Conservation (phyloP, 2,329 filamentous ascomycete species). For the Aspergillus phoenicis region DNA sequence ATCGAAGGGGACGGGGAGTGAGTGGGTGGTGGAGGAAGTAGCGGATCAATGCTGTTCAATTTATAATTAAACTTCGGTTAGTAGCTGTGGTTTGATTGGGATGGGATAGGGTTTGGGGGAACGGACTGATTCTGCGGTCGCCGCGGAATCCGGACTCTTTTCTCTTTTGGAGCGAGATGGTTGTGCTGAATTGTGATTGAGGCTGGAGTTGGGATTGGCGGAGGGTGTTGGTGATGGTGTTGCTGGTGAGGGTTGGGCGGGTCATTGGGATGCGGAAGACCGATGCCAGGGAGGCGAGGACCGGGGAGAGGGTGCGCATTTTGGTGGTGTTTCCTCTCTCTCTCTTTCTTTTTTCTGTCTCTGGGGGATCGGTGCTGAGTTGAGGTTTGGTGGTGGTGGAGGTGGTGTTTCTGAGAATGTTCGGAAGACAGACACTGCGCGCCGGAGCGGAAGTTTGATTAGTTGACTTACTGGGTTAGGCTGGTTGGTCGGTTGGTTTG, state of each 20-base stretch:
- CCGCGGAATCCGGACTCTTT: constrained; percentile 33
- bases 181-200: constrained; percentile 29
- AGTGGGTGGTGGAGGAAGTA: constrained; percentile 71
- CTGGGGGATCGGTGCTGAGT: constrained; percentile 17
- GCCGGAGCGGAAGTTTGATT: constrained; percentile 16
- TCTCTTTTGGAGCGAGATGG: constrained; percentile 36
- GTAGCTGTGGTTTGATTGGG: constrained; percentile 25
- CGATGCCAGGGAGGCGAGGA: constrained; percentile 48
- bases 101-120: not conserved
- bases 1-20: constrained; percentile 76
- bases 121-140: constrained; percentile 51
- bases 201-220: too few species aligned
- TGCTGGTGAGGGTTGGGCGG: constrained; percentile 27
- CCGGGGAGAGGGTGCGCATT: constrained; percentile 42
- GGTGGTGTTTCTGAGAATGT: not conserved
- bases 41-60: constrained; percentile 60
- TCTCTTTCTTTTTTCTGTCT: too few species aligned
- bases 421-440: not conserved
- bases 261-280: constrained; percentile 48
- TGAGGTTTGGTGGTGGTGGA: constrained; percentile 18
- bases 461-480: too few species aligned
- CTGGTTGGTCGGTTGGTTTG: not conserved
- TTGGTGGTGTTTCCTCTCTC: constrained; percentile 2
- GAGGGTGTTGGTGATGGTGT: constrained; percentile 19
- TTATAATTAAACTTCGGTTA: not conserved